Percentiles rank a stretch among this genome's conserved stretches.
Evolutionary conservation across 1,284 basidiomycete genomes (phyloP).

Genomic region (Thelephora terrestris): DNA sequence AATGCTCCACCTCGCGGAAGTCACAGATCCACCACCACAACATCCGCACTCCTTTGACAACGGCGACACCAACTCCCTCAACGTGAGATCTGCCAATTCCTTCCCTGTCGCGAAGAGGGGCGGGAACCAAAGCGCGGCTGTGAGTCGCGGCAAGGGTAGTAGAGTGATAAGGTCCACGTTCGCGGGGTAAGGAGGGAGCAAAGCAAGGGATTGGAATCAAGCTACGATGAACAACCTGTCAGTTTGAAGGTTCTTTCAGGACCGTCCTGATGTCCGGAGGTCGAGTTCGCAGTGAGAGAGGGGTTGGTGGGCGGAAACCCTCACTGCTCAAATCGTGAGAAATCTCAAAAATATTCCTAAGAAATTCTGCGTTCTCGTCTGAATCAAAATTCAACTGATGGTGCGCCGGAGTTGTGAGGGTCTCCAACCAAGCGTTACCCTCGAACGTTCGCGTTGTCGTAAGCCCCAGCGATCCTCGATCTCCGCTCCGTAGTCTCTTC

Average conservation of each 20-base stretch:
- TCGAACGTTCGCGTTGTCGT: conserved; percentile 51
- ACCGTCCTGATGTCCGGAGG: conserved; percentile 30
- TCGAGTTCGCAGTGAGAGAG: conserved; percentile 18
- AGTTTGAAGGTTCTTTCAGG: conserved; percentile 48
- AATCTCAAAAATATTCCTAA: conserved; percentile 59
- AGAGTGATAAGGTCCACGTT: conserved; percentile 47
- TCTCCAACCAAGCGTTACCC: conserved; percentile 48
- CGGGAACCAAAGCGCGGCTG: conserved; percentile 55
- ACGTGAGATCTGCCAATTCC: conserved; percentile 51
- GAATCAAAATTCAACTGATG: conserved; percentile 41
- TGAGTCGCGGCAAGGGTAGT: conserved; percentile 44
- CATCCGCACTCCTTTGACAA: conserved; percentile 61
- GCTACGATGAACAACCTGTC: conserved; percentile 65
- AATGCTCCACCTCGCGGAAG: conserved; percentile 46
- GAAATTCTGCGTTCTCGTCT: conserved; percentile 58
- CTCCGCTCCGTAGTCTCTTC: conserved; percentile 43
- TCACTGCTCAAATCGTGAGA: conserved; percentile 29
- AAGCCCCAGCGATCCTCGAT: conserved; percentile 55
- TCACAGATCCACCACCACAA: conserved; percentile 48
- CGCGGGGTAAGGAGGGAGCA: conserved; percentile 48
- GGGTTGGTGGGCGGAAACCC: conserved; percentile 18
- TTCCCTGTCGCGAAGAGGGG: conserved; percentile 58
- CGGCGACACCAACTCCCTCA: conserved; percentile 57
- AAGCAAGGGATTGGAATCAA: conserved; percentile 46
- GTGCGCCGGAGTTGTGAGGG: conserved; percentile 49